Evolutionary conservation across 768 basidiomycete species (phyloP).

Genomic region (Cystobasidiopsis lactophilus): DNA sequence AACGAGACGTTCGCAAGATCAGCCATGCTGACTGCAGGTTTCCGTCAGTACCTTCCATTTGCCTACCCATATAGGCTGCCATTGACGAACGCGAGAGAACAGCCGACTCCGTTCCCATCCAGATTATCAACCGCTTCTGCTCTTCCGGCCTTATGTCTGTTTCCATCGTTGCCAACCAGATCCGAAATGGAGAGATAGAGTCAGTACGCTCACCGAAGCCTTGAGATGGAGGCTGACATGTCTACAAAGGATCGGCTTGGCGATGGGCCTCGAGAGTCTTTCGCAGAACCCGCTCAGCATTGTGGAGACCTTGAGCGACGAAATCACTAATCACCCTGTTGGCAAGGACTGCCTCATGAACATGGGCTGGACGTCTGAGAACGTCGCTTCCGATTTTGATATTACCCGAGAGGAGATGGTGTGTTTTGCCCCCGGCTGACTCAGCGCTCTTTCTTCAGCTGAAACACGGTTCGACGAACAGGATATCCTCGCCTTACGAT

Average conservation of each 20-base stretch:
- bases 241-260: background rate
- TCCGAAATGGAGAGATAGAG: constrained; percentile 56
- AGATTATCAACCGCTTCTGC: constrained; percentile 78
- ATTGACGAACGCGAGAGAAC: constrained; percentile 20
- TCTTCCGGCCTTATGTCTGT: constrained; percentile 67
- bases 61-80: background rate
- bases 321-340: constrained; percentile 41
- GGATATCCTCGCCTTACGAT: constrained; percentile 60
- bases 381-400: constrained; percentile 54
- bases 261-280: constrained; percentile 24
- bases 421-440: too few species aligned
- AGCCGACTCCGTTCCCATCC: constrained; percentile 39
- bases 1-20: constrained; percentile 38
- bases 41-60: constrained; percentile 26
- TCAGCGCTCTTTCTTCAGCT: too few species aligned
- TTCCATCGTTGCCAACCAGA: constrained; percentile 59
- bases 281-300: constrained; percentile 19
- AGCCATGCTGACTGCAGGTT: constrained; percentile 64
- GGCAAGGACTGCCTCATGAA: constrained; percentile 47
- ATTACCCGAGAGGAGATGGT: constrained; percentile 48
- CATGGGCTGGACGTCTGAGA: constrained; percentile 72
- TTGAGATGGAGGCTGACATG: background rate
- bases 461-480: too few species aligned
- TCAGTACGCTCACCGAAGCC: constrained; percentile 42
- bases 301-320: constrained; percentile 40